A percentile compares a stretch with the other conserved stretches of the same genome.
Evolutionary conservation across 2,329 filamentous ascomycete species (phyloP).

Genomic region (Magnaporthales sp.): DNA sequence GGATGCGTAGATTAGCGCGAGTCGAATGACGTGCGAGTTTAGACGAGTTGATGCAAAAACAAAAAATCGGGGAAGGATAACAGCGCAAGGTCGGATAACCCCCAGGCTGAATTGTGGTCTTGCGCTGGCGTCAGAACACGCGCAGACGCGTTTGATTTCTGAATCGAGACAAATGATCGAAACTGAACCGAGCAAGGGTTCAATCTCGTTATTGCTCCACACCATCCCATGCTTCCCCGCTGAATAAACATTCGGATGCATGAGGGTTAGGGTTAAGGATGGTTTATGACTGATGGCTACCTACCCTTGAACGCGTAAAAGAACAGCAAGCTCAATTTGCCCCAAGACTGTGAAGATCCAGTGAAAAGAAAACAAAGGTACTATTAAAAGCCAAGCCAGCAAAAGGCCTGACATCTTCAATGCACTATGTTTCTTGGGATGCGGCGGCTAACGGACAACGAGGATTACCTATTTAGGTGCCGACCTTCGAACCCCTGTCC

Average conservation of each 20-base stretch:
- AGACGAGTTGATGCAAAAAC: background rate
- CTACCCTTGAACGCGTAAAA: background rate
- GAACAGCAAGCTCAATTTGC: background rate
- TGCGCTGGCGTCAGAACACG: background rate
- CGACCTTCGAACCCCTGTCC: slow-evolving; percentile 1
- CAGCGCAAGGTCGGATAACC: background rate
- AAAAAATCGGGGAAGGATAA: background rate
- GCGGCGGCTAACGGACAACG: background rate
- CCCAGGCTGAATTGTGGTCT: background rate
- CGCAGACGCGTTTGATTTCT: background rate
- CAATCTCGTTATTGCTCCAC: background rate
- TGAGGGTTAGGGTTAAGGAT: background rate
- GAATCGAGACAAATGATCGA: background rate
- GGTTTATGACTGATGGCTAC: background rate
- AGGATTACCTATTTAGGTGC: background rate
- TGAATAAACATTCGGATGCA: background rate
- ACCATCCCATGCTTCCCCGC: background rate
- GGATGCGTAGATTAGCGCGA: background rate
- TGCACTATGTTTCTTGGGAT: background rate
- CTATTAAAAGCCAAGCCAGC: background rate
- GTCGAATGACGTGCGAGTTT: background rate
- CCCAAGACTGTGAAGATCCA: background rate
- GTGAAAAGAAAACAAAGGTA: background rate
- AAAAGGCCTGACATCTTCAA: background rate
- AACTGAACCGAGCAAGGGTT: background rate